phyloP scores from a whole-genome alignment of 1,284 basidiomycete genomes.

The Hypsizygus ulmarius region DNA sequence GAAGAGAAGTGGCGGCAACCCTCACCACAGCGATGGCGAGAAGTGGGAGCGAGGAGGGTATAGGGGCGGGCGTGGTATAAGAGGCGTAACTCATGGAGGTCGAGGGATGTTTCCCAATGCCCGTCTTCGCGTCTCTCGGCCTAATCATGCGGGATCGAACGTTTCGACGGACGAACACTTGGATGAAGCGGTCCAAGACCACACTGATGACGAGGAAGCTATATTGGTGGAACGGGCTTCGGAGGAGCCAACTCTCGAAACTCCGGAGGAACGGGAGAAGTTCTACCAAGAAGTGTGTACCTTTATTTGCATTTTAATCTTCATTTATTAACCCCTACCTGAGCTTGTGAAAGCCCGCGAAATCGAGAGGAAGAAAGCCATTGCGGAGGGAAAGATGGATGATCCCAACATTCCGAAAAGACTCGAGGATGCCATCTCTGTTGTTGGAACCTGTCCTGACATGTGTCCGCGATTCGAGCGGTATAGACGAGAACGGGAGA shows the following conservation, averaged over 20 bases:
- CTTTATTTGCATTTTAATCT: neutral
- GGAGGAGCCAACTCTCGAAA: slow-evolving; percentile 45
- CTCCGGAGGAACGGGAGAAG: slow-evolving; percentile 56
- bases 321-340: slow-evolving; percentile 1
- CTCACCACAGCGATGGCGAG: slow-evolving; percentile 41
- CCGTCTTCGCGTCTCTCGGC: slow-evolving; percentile 27
- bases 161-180: slow-evolving; percentile 24
- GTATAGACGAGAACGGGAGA: slow-evolving; percentile 87
- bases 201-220: slow-evolving; percentile 17
- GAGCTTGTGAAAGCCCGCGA: slow-evolving; percentile 75
- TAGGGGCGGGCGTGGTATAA: slow-evolving; percentile 38
- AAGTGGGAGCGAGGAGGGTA: slow-evolving; percentile 56
- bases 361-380: slow-evolving; percentile 73
- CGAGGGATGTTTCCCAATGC: slow-evolving; percentile 39
- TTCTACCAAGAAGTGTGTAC: slow-evolving; percentile 66
- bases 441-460: slow-evolving; percentile 87
- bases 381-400: slow-evolving; percentile 83
- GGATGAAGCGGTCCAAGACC: slow-evolving; percentile 18
- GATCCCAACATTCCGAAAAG: slow-evolving; percentile 77
- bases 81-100: slow-evolving; percentile 33
- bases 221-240: slow-evolving; percentile 7
- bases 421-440: slow-evolving; percentile 84
- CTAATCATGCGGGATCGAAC: slow-evolving; percentile 2
- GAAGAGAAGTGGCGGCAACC: slow-evolving; percentile 32
- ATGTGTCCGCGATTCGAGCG: slow-evolving; percentile 96